Conservation (phyloP, 2,329 filamentous ascomycete genomes). For the Aureobasidium sp. region DNA sequence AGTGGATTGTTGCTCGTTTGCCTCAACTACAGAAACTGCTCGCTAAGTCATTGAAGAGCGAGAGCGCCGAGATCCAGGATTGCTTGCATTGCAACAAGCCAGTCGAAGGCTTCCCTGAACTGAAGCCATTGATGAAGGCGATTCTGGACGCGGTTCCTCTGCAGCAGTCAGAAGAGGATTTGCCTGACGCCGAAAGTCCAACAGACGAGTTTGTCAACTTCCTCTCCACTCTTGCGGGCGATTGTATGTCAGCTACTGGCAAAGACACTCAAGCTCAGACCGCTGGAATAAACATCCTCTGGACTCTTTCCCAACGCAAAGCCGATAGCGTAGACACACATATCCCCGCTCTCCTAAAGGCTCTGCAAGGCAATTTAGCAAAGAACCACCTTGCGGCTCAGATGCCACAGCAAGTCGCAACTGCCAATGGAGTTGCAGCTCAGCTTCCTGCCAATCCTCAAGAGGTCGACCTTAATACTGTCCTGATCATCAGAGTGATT, state of each 20-base stretch:
- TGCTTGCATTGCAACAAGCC: slow-evolving; percentile 68
- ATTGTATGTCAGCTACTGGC: slow-evolving; percentile 56
- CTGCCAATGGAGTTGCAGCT: slow-evolving; percentile 31
- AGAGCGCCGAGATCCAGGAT: slow-evolving; percentile 88
- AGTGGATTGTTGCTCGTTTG: slow-evolving; percentile 80
- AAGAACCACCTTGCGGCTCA: slow-evolving; percentile 82
- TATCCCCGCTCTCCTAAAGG: slow-evolving; percentile 82
- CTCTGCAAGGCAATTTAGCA: slow-evolving; percentile 81
- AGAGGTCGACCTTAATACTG: slow-evolving; percentile 80
- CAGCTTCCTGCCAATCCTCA: slow-evolving; percentile 57
- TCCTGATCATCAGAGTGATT: slow-evolving; percentile 88
- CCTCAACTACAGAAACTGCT: slow-evolving; percentile 74
- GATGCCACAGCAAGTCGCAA: slow-evolving; percentile 47
- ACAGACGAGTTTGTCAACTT: slow-evolving; percentile 82
- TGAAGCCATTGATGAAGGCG: slow-evolving; percentile 68
- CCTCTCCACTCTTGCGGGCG: slow-evolving; percentile 75
- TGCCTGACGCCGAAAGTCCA: slow-evolving; percentile 57
- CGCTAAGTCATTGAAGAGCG: slow-evolving; percentile 79
- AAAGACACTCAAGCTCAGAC: slow-evolving; percentile 52
- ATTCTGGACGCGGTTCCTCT: slow-evolving; percentile 85
- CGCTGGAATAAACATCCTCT: slow-evolving; percentile 84
- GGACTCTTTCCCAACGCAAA: slow-evolving; percentile 79
- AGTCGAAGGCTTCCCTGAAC: slow-evolving; percentile 50
- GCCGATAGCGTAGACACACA: slow-evolving; percentile 85
- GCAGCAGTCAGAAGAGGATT: slow-evolving; percentile 69